These are phyloP conservation scores for Kuraishia ogatae DNA, from an alignment of 805 yeast genomes.

Conservation along the genomic window DNA sequence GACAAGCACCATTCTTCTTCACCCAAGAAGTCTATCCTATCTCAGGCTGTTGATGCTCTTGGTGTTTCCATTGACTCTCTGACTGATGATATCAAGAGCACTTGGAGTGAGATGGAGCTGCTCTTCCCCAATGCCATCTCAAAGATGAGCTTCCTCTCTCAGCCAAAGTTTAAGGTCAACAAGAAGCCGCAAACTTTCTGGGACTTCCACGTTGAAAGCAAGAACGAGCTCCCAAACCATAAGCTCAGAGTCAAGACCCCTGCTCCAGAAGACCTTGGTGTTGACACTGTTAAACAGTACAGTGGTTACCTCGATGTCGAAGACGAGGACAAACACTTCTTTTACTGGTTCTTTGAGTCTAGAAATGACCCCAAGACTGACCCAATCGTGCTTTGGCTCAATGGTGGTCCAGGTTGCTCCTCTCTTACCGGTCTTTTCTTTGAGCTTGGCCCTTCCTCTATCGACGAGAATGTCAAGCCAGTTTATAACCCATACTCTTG, in stretches of 20 bases:
- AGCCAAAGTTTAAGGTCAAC: conserved; percentile 33
- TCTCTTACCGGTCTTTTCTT: conserved; percentile 81
- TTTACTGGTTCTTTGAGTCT: conserved; percentile 76
- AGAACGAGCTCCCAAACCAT: conserved; percentile 22
- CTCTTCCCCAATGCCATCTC: conserved; percentile 49
- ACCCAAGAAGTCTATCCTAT: not conserved
- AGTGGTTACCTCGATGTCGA: conserved; percentile 80
- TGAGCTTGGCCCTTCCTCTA: conserved; percentile 77
- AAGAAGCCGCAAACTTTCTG: conserved; percentile 24
- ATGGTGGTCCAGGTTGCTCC: conserved; percentile 95
- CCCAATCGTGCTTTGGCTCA: conserved; percentile 82
- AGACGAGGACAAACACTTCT: conserved; percentile 82
- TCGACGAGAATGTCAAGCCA: conserved; percentile 53
- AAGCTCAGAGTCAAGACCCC: conserved; percentile 51
- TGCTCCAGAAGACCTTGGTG: conserved; percentile 60
- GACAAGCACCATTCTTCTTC: not conserved
- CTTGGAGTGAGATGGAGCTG: conserved; percentile 59
- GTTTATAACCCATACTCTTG: conserved; percentile 69
- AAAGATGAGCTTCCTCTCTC: conserved; percentile 38
- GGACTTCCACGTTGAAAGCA: conserved; percentile 26
- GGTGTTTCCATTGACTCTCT: conserved; percentile 41
- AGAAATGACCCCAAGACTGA: conserved; percentile 82
- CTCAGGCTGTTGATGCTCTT: conserved; percentile 38
- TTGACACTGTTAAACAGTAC: conserved; percentile 76
- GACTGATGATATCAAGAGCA: conserved; percentile 36